phyloP scores from a whole-genome alignment of 306 rosid genomes.

The Cyclanthera cordifolia region DNA sequence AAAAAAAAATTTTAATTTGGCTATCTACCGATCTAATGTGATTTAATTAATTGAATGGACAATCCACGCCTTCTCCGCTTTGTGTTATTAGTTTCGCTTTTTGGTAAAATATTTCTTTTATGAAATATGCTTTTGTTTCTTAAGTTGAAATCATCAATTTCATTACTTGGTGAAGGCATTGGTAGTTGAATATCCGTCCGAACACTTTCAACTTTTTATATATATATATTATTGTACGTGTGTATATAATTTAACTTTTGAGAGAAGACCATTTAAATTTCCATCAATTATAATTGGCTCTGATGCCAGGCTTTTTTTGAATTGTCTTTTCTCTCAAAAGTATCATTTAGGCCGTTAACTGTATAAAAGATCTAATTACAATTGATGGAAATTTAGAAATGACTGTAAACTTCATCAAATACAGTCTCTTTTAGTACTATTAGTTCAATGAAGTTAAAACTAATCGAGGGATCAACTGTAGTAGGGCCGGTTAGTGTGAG shows the following conservation, averaged over 20 bases:
- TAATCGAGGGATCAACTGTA: not conserved
- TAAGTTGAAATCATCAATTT: not conserved
- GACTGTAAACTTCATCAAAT: not conserved
- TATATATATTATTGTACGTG: too few relatives aligned
- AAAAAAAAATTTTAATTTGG: not conserved
- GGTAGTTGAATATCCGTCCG: not conserved
- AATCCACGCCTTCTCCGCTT: not conserved
- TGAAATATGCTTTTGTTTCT: not conserved
- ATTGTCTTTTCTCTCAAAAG: not conserved
- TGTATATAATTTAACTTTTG: too few relatives aligned
- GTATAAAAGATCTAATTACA: not conserved
- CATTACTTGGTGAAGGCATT: not conserved
- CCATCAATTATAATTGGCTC: too few relatives aligned
- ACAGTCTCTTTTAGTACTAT: not conserved
- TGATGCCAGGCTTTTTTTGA: too few relatives aligned
- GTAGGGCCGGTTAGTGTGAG: too few relatives aligned
- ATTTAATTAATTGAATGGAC: not conserved
- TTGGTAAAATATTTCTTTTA: not conserved
- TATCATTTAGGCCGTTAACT: not conserved
- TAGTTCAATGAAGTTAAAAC: not conserved
- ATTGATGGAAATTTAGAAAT: not conserved
- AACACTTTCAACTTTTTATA: not conserved
- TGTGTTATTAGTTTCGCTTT: not conserved
- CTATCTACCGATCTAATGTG: not conserved
- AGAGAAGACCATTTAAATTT: too few relatives aligned